Evolutionary conservation across 2,329 filamentous ascomycete genomes (phyloP).

Genomic region (Phaeosphaeria sp.): DNA sequence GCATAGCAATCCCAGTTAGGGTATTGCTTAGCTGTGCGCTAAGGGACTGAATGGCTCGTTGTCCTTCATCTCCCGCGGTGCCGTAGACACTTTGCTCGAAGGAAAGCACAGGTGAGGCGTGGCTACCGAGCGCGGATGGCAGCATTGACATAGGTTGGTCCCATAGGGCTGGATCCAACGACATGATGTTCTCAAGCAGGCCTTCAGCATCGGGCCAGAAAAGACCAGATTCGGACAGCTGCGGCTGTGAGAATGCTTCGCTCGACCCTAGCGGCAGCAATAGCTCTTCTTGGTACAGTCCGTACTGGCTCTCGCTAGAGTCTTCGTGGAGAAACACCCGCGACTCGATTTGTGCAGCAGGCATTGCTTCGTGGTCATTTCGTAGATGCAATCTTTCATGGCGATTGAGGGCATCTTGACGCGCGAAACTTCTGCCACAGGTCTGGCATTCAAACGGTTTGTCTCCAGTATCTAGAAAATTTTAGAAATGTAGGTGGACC

Average conservation of each 20-base stretch:
- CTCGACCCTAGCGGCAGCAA: neutral
- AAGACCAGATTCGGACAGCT: neutral
- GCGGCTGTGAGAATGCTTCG: neutral
- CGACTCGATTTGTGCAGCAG: neutral
- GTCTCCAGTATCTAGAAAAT: neutral
- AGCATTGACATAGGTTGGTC: neutral
- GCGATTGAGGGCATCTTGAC: conserved; percentile 2
- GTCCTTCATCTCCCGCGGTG: neutral
- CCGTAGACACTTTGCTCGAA: neutral
- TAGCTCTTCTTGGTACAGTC: neutral
- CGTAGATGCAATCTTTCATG: neutral
- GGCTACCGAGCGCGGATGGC: neutral
- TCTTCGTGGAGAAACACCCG: neutral
- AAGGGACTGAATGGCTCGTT: neutral
- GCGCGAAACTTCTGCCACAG: neutral
- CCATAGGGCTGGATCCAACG: neutral
- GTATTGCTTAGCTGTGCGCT: neutral
- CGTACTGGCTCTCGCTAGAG: neutral
- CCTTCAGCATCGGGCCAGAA: conserved; percentile 1
- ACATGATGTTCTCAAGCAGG: neutral
- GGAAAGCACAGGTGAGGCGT: neutral
- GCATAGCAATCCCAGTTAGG: neutral
- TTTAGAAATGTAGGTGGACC: neutral
- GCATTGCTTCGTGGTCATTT: neutral
- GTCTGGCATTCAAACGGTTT: neutral